Evolutionary conservation across 768 basidiomycete genomes (phyloP), one percentile per base, ranked within the genome.

Genomic region (Bullera alba): DNA sequence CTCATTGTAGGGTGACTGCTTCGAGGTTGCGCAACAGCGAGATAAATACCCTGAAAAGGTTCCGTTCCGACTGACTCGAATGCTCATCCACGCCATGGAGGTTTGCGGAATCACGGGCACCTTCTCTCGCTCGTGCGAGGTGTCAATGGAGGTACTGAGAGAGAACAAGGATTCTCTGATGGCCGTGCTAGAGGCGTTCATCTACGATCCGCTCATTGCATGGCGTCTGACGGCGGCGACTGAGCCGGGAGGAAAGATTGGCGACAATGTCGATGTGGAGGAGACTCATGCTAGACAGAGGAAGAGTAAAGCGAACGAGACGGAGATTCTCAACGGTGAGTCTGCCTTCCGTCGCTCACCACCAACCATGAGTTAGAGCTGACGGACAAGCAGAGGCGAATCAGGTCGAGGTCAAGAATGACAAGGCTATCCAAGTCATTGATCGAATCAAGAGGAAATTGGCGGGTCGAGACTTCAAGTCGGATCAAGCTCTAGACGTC

Each of bases 21-120:
- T 96, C 73, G 92, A 97, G 74, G 85, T 95, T 36, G 91, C 92
- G 17, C 93, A 93, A 86, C 86, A 87, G 61, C 85, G 91, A 64
- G 91, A 95, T 73, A 99, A 99, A 75, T 97, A 92, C 78, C 95
- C 95, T 0, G 95, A 99, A 75, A 92, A 86, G 72, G 89, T 99
- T 46, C 95, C 95, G 0, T 99, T 99, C 83, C 82, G 95, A 32
- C 78, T 99, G 56, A 99, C 95, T 8, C 79, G 95, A 60, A 99
- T 99, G 95, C 79, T 99, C 46, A 93, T 90, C 10, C 88, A 95
- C 69, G 95, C 95, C 12, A 99, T 99, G 95, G 95, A 99, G 80
- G 90, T 93, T 60, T 93, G 91, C 73, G 93, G 95, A 21, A 95
- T 99, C 54, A 89, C 96, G 67, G 95, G 95, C 30, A 95, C 88